Base-by-base conservation (phyloP, 352 stramenopile species). In the Phytophthora megakarya region DNA sequence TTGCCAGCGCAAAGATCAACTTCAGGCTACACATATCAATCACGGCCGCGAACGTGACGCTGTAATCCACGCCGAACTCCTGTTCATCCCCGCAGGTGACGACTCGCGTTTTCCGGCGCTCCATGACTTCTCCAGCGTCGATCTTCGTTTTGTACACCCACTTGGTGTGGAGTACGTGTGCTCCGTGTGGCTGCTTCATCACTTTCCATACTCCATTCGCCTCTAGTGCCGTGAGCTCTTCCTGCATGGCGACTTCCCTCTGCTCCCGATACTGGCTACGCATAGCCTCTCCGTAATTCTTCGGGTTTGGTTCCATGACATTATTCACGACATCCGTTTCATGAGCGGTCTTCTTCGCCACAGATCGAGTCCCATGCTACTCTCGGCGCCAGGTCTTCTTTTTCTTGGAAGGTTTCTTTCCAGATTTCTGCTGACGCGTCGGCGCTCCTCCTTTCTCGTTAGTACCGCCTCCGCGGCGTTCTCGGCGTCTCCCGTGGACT, bases 61-160 rank as follows among this genome's bases (percentile, higher is more conserved):
- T 28, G 32, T 66, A 70, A 22, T 74, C 46, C 0, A 66, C 38
- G 0, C 70, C 65, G 9, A 56, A 28, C 0, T 71, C 49, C 30
- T 75, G 65, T 10, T 62, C 51, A 35, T 75, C 60, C 2, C 66
- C 57, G n/a, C 63, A 53, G 1, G 55, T 56, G 0, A 78, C 70
- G 0, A 75, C 16, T 15, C 61, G 32, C 6, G 50, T 46, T 38
- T 78, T 70, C 26, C 59, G 49, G 0, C 53, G 35, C 15, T 67
- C 26, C 3, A 78, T 45, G 0, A 23, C 37, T 5, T 59, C 59
- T 2, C 61, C 18, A 2, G 30, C 30, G 30, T 65, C 25, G 1
- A 10, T 33, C 22, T 74, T 74, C 5, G 61, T 77, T 21, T 71
- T 77, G 43, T 35, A 55, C 2, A 77, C 65, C 65, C 70, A 72